Conservation (phyloP, 441 rosid species). For the Bruguiera hainesii region DNA sequence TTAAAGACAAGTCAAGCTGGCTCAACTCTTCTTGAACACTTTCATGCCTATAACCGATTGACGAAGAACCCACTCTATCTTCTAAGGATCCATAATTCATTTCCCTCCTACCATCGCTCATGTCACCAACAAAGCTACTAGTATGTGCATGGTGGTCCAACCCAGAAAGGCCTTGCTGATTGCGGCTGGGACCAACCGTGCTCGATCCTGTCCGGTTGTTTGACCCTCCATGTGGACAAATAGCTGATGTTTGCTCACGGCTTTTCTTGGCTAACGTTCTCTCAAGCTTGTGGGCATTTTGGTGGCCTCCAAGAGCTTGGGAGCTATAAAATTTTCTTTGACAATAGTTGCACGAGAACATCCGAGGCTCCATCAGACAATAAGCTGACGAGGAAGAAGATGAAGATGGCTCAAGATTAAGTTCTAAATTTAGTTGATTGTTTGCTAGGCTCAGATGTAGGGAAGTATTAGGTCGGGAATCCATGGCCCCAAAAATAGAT, state of each 20-base stretch:
- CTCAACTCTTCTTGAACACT: conserved; percentile 51
- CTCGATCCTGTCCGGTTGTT: conserved; percentile 14
- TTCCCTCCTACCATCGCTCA: conserved; percentile 24
- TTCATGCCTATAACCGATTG: conserved; percentile 36
- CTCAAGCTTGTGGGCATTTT: conserved; percentile 93
- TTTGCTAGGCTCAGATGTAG: conserved; percentile 51
- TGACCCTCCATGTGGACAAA: conserved; percentile 27
- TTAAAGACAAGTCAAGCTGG: conserved; percentile 77
- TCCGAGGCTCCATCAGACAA: conserved; percentile 46
- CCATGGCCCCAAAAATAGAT: conserved; percentile 37
- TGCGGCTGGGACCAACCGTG: conserved; percentile 12
- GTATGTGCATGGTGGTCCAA: conserved; percentile 24
- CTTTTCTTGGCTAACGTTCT: conserved; percentile 87
- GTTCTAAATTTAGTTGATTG: conserved; percentile 57
- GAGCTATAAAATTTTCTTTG: conserved; percentile 90
- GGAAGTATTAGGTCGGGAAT: conserved; percentile 65
- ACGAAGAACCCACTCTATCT: conserved; percentile 32
- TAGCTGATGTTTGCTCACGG: conserved; percentile 46
- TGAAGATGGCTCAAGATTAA: conserved; percentile 62
- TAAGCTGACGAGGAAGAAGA: conserved; percentile 53
- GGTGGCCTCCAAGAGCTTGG: conserved; percentile 96
- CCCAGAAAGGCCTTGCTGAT: conserved; percentile 14
- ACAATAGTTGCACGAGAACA: conserved; percentile 86
- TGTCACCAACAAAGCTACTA: conserved; percentile 21
- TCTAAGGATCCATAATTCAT: conserved; percentile 21